These are phyloP conservation scores for Litsea cubeba DNA, from an alignment of 164 flowering plant genomes.

Conservation along the genomic window DNA sequence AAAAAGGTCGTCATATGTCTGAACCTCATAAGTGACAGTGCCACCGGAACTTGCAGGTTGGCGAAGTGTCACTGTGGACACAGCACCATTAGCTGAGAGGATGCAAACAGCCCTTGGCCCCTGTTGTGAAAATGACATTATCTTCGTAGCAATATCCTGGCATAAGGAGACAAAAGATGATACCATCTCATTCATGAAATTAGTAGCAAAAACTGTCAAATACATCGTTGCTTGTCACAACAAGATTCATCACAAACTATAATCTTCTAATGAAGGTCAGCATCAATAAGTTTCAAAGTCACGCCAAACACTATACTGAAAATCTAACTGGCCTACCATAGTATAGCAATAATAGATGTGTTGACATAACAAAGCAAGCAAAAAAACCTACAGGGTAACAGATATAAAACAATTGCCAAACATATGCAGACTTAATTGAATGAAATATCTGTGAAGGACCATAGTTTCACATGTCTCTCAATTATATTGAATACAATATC, in stretches of 20 bases:
- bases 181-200: not conserved
- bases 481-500: no score
- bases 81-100: slow-evolving; percentile 80
- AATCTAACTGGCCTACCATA: not conserved
- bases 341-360: not conserved
- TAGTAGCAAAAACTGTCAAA: not conserved
- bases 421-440: not conserved
- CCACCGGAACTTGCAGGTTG: slow-evolving; percentile 81
- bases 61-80: slow-evolving; percentile 75
- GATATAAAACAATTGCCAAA: not conserved
- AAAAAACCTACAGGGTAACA: not conserved
- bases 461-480: no score
- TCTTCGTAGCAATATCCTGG: slow-evolving; percentile 78
- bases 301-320: not conserved
- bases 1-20: not conserved
- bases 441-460: no score
- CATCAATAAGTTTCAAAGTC: not conserved
- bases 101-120: slow-evolving; percentile 79
- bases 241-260: not conserved
- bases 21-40: slow-evolving; percentile 83
- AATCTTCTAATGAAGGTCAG: not conserved
- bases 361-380: not conserved
- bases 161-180: slow-evolving; percentile 4
- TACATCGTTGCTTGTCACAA: not conserved
- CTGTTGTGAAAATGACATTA: slow-evolving; percentile 74